Conservation (phyloP, 75 land plant species). For the Selaginella tamariscina region DNA sequence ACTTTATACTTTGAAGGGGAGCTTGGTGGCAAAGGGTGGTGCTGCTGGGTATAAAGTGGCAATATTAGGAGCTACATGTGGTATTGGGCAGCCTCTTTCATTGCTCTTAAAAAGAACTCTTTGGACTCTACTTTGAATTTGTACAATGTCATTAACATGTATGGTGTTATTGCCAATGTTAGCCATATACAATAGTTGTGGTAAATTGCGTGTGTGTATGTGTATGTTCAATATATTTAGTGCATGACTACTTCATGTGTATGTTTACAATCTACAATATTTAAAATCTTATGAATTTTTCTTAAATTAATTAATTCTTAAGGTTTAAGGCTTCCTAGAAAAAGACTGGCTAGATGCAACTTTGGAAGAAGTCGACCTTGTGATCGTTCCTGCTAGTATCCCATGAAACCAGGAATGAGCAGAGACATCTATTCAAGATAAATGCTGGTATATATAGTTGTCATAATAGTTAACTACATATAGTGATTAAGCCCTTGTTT, state of each 20-base stretch:
- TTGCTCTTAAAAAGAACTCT: conserved; percentile 73
- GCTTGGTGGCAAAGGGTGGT: conserved; percentile 15
- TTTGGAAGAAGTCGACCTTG: conserved; percentile 84
- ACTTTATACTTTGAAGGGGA: no score
- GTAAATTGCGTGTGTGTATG: no score
- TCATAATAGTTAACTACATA: no score
- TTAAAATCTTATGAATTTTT: no score
- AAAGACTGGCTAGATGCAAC: conserved; percentile 63
- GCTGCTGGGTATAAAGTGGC: conserved; percentile 34
- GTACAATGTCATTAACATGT: conserved; percentile 87
- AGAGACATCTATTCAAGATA: conserved; percentile 91
- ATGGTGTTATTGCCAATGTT: conserved; percentile 85
- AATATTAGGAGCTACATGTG: conserved; percentile 79
- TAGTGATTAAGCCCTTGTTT: no score
- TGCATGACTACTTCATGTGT: no score
- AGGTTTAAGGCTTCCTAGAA: conserved; percentile 93
- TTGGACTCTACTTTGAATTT: conserved; percentile 84
- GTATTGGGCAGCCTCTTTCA: conserved; percentile 88
- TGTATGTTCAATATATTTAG: no score
- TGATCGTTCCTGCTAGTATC: conserved; percentile 92
- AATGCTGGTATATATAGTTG: no score
- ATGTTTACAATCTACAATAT: no score
- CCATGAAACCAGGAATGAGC: conserved; percentile 97
- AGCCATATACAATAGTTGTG: conserved; percentile 95
- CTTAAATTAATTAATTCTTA: no score